A percentile compares a stretch with the other conserved stretches of the same genome.
Conservation (phyloP, 345 rosid species). For the Citrus australasica region DNA sequence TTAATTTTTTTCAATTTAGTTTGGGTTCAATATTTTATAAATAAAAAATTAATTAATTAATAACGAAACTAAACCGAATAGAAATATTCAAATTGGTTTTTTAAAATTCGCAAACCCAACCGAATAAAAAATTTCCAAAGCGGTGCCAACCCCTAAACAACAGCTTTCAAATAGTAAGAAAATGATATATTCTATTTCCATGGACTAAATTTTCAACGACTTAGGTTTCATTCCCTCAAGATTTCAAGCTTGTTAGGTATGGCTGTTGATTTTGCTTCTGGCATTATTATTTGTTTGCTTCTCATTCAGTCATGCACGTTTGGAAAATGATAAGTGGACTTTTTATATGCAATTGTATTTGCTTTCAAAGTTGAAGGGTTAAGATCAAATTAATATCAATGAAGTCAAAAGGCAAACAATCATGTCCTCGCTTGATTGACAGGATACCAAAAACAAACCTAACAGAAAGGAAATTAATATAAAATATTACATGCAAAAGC, state of each 20-base stretch:
- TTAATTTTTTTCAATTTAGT: no score
- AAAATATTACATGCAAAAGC: background rate
- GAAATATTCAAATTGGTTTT: no score
- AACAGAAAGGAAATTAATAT: background rate
- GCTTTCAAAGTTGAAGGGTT: constrained; percentile 3
- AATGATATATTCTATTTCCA: background rate
- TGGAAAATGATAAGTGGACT: background rate
- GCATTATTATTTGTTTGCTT: background rate
- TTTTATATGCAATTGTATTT: background rate
- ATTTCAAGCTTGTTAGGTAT: background rate
- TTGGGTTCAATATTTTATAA: no score
- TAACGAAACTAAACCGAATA: no score
- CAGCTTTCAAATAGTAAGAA: background rate
- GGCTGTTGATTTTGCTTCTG: background rate
- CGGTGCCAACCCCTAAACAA: background rate
- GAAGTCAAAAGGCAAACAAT: constrained; percentile 1
- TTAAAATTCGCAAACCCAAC: no score
- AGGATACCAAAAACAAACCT: background rate
- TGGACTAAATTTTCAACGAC: background rate
- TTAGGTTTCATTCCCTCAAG: background rate
- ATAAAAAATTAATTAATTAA: no score
- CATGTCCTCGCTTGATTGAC: background rate
- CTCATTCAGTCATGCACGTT: background rate
- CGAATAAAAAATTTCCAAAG: no score
- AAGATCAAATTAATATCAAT: background rate